Base-by-base conservation (phyloP, 495 filamentous ascomycete genomes). In the Annulohypoxylon stygium region DNA sequence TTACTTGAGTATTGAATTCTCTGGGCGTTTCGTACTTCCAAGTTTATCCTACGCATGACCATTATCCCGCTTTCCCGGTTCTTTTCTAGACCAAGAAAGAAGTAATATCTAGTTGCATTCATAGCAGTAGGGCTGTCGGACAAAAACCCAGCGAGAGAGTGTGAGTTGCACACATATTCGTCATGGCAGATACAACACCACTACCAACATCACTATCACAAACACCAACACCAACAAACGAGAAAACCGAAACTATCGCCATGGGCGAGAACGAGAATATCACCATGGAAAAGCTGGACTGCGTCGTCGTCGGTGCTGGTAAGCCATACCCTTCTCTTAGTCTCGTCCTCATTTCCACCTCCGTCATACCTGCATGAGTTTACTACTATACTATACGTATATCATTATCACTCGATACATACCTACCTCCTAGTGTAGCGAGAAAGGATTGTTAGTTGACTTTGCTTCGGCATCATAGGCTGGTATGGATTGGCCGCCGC, bases 291-390 rank as follows among this genome's bases (percentile, higher is more conserved):
- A 73, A 78, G 23, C 39, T 83, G 6, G 82, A 86, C 64, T 78
- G 83, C 50, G 82, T 82, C 41, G 81, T 86, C 30, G 76, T 85
- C 41, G 84, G 84, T 36, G 81, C 84, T 63, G 83, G 83, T 82
- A 76, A 73, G 81, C 71, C 25, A 25, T 4, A 11, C 12, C 14
- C 36, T 26, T 58, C 14, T 41, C 6, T 62, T 51, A 16, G 57
- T 50, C 20, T 47, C 20, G 20, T 34, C 26, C 54, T 43, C 14
- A 11, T 4, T 5, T 14, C 14, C 14, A 43, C 23, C n/a, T 25
- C 7, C 12, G 43, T 23, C 34, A 30, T 26, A 51, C 34, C 6
- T 36, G 16, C 26, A 30, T 0, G 26, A 30, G n/a, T 30, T 30
- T 30, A 30, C 30, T 43, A 39, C 36, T 39, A 6, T 36, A 36